Percentiles rank a stretch among this genome's conserved stretches.
Evolutionary conservation across 805 yeast species (phyloP).

Genomic region (Helenozyma baotianmanensis): DNA sequence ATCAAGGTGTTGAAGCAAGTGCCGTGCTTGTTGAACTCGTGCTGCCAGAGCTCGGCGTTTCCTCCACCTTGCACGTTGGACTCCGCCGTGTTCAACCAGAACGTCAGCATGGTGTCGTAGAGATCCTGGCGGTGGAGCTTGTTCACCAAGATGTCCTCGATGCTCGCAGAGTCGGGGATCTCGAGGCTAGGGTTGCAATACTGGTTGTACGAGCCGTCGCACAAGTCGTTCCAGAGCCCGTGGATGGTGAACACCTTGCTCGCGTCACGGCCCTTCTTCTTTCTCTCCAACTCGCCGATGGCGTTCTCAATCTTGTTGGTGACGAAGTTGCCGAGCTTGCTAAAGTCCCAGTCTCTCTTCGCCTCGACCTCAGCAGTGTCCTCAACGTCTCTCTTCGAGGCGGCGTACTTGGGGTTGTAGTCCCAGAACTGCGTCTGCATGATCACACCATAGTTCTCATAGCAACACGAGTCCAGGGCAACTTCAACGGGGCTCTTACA

Average conservation of each 20-base stretch:
- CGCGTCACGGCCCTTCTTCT: conserved; percentile 42
- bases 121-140: conserved; percentile 47
- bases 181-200: conserved; percentile 64
- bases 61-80: conserved; percentile 53
- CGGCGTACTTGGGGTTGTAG: conserved; percentile 46
- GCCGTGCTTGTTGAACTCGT: conserved; percentile 92
- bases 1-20: conserved; percentile 82
- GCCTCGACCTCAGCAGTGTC: conserved; percentile 1
- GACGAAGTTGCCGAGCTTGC: background rate
- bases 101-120: conserved; percentile 48
- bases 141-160: conserved; percentile 25
- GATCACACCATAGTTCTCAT: conserved; percentile 79
- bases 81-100: conserved; percentile 51
- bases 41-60: conserved; percentile 60
- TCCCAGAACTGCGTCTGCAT: conserved; percentile 94
- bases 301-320: conserved; percentile 2
- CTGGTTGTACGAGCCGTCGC: conserved; percentile 78
- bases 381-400: conserved; percentile 4
- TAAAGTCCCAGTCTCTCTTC: background rate
- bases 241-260: conserved; percentile 71
- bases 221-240: conserved; percentile 86
- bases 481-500: conserved; percentile 3
- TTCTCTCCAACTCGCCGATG: conserved; percentile 1
- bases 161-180: conserved; percentile 44
- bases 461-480: conserved; percentile 55